Evolutionary conservation across 805 yeast species (phyloP).

Genomic region (Saccharomycopsis selenospora): DNA sequence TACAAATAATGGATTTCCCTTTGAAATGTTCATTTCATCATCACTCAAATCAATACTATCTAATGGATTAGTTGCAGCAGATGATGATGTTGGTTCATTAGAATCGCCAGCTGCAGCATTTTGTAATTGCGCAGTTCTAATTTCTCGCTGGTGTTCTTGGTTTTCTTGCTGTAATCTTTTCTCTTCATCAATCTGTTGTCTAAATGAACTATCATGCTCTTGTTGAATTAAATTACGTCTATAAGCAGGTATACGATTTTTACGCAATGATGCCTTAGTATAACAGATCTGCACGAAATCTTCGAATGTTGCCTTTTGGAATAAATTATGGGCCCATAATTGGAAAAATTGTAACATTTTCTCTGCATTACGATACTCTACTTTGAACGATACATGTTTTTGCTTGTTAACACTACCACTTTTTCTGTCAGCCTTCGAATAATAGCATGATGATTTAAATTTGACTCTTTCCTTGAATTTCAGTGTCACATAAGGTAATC

Average conservation of each 20-base stretch:
- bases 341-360: constrained; percentile 52
- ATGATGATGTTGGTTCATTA: constrained; percentile 1
- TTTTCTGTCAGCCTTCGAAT: not conserved
- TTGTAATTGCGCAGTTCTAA: not conserved
- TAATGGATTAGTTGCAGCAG: not conserved
- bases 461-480: constrained; percentile 25
- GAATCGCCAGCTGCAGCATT: constrained; percentile 1
- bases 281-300: constrained; percentile 60
- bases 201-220: constrained; percentile 27
- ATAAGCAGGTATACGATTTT: constrained; percentile 31
- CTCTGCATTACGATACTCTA: constrained; percentile 43
- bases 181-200: constrained; percentile 8
- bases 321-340: constrained; percentile 68
- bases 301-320: constrained; percentile 70
- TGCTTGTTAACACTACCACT: constrained; percentile 5
- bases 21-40: constrained; percentile 8
- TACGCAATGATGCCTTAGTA: constrained; percentile 25
- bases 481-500: constrained; percentile 45
- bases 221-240: constrained; percentile 34
- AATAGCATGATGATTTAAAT: constrained; percentile 15
- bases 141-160: constrained; percentile 6
- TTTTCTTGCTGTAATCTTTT: constrained; percentile 1
- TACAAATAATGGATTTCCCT: constrained; percentile 21
- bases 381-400: constrained; percentile 27
- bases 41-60: constrained; percentile 11